Evolutionary conservation across 2,329 filamentous ascomycete species (phyloP), one percentile per base, ranked within the genome.

Genomic region (Cercospora brassicicola): DNA sequence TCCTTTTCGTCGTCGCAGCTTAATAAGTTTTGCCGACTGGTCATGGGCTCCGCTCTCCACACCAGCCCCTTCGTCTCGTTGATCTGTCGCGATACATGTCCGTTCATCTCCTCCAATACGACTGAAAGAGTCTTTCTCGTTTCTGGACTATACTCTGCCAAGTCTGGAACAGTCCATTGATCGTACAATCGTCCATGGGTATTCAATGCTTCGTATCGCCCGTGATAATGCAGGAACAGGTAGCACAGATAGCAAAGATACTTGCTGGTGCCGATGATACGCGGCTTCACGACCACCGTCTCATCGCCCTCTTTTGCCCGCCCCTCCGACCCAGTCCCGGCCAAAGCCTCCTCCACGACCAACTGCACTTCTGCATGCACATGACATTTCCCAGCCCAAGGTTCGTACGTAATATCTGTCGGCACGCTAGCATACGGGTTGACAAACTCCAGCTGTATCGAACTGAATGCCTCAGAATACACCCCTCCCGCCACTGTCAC

Each of bases 181-280:
- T 69, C 67, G 28, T 67, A 69, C 6, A 69, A 39, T 39, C 67
- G 55, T 8, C 67, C 67, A 57, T 69, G 67, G 1, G 67, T 64
- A 39, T 48, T 59, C 18, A 69, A 36, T 3, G 10, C 26, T 20
- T 64, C 20, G 36, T 64, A 69, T 8, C 36, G 51, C 13, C 64
- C 67, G 15, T 69, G 60, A 30, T 64, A 56, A n/a, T 26, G 45
- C 4, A 69, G 45, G 30, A 69, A 69, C 10, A 69, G 56, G 42
- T 67, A 67, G 55, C 67, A 69, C 20, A 69, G 56, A 23, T 67
- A 69, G 64, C 67, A 69, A n/a, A 67, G 61, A 42, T 67, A 69
- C 48, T 69, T 69, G 65, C 67, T 69, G 9, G 67, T 69, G 31
- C 67, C 67, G 23, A 69, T 64, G 2, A 56, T 64, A 9, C 67